Percentiles rank a stretch among this genome's conserved stretches.
Conservation (phyloP, 495 filamentous ascomycete species). For the Aspergillus egyptiacus region DNA sequence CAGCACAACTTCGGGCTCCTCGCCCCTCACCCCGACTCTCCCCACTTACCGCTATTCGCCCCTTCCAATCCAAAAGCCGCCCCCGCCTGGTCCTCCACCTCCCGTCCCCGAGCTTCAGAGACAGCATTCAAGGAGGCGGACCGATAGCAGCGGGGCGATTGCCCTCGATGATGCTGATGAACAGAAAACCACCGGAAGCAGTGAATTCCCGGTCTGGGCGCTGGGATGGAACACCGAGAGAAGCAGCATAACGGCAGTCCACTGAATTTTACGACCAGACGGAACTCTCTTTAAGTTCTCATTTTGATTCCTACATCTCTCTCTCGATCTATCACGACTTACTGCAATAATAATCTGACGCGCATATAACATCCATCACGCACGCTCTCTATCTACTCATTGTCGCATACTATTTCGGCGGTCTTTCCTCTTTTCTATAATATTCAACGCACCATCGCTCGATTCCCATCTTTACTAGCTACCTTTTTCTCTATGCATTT, state of each 20-base stretch:
- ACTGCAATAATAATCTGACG: background rate
- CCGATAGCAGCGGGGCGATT: constrained; percentile 43
- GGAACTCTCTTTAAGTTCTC: background rate
- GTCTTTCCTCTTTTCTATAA: background rate
- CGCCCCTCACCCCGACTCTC: constrained; percentile 41
- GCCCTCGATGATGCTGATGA: constrained; percentile 26
- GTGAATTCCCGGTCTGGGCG: constrained; percentile 38
- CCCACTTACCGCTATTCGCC: constrained; percentile 43
- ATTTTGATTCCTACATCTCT: background rate
- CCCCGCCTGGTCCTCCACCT: constrained; percentile 34
- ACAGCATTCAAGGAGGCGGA: constrained; percentile 38
- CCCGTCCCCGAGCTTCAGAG: constrained; percentile 33
- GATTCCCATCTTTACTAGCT: constrained; percentile 4
- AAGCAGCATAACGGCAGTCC: constrained; percentile 30
- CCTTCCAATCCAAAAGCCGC: constrained; percentile 35
- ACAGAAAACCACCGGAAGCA: constrained; percentile 13
- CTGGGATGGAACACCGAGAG: constrained; percentile 36
- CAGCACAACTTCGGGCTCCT: constrained; percentile 23
- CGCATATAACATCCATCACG: background rate
- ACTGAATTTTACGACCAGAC: constrained; percentile 19
- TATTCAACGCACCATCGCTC: background rate
- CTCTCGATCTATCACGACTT: background rate
- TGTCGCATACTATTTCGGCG: background rate
- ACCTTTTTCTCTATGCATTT: background rate
- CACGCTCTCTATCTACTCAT: background rate